Evolutionary conservation across 169 alveolate genomes (phyloP).

Genomic region (Cardiosporidium cionae): DNA sequence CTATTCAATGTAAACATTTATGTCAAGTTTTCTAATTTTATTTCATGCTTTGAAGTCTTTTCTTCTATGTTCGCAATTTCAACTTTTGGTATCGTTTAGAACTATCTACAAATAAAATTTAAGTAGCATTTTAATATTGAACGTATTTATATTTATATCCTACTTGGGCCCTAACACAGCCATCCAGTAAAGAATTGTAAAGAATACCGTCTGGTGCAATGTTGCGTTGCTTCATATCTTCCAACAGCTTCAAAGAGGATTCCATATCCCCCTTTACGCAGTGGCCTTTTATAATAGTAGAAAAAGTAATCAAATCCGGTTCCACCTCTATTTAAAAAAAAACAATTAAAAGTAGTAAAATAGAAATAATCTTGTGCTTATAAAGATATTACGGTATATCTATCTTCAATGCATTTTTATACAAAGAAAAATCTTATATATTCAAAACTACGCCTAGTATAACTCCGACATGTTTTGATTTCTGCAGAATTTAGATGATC

Average conservation of each 20-base stretch:
- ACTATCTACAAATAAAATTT: constrained; percentile 18
- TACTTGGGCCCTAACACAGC: constrained; percentile 80
- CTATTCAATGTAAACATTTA: too few species aligned
- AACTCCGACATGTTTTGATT: too few species aligned
- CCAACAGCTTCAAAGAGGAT: constrained; percentile 58
- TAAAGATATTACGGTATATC: background rate
- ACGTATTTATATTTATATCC: background rate
- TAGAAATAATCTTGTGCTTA: background rate
- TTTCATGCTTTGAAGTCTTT: too few species aligned
- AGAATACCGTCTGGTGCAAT: constrained; percentile 86
- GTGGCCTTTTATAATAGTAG: constrained; percentile 78
- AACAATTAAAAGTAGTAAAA: background rate
- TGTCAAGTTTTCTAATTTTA: too few species aligned
- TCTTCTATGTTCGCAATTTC: background rate
- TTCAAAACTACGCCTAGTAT: too few species aligned
- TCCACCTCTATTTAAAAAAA: constrained; percentile 34
- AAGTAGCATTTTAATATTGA: too few species aligned
- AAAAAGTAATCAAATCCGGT: constrained; percentile 86
- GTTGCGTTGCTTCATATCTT: constrained; percentile 56
- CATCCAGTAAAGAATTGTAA: constrained; percentile 87
- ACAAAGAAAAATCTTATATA: background rate
- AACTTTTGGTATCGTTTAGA: background rate
- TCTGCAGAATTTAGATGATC: background rate
- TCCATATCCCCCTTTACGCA: constrained; percentile 77
- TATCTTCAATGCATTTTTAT: background rate